Percentiles rank a stretch among this genome's conserved stretches.
These are phyloP conservation scores for Vitis labrusca DNA, from an alignment of 164 flowering plant genomes.

Conservation along the genomic window DNA sequence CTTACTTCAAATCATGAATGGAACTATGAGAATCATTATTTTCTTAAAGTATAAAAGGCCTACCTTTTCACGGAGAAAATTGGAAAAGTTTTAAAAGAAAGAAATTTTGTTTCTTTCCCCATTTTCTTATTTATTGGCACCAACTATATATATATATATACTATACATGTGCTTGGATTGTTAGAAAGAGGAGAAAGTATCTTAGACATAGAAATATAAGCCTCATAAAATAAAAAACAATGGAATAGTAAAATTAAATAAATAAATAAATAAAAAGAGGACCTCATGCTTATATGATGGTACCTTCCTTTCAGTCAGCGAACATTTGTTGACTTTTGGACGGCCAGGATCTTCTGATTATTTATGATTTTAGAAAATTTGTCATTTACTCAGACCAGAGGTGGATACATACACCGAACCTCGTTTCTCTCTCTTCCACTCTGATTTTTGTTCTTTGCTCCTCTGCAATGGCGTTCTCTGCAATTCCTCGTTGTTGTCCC, in stretches of 20 bases:
- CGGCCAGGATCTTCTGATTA: neutral
- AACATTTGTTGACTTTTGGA: neutral
- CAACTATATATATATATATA: too few relatives aligned
- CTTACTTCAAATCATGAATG: too few relatives aligned
- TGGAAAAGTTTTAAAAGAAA: too few relatives aligned
- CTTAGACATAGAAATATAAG: too few relatives aligned
- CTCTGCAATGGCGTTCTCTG: slow-evolving; percentile 44
- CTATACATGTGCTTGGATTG: too few relatives aligned
- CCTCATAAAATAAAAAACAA: too few relatives aligned
- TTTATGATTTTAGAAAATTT: neutral
- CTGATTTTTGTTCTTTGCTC: neutral
- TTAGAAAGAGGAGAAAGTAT: too few relatives aligned
- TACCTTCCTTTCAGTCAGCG: neutral
- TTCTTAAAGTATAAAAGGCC: accelerated
- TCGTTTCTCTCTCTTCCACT: neutral
- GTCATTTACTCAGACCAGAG: too few relatives aligned
- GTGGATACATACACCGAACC: neutral
- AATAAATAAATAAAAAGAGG: neutral
- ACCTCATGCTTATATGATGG: neutral
- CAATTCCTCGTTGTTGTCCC: slow-evolving; percentile 14
- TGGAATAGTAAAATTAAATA: neutral
- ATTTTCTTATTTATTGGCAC: too few relatives aligned
- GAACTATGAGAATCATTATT: too few relatives aligned
- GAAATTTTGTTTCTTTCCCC: too few relatives aligned
- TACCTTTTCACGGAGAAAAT: too few relatives aligned